Percentiles rank a stretch among this genome's conserved stretches.
These are phyloP conservation scores for Lasiosphaeria hispida DNA, from an alignment of 495 filamentous ascomycete genomes.

Conservation along the genomic window DNA sequence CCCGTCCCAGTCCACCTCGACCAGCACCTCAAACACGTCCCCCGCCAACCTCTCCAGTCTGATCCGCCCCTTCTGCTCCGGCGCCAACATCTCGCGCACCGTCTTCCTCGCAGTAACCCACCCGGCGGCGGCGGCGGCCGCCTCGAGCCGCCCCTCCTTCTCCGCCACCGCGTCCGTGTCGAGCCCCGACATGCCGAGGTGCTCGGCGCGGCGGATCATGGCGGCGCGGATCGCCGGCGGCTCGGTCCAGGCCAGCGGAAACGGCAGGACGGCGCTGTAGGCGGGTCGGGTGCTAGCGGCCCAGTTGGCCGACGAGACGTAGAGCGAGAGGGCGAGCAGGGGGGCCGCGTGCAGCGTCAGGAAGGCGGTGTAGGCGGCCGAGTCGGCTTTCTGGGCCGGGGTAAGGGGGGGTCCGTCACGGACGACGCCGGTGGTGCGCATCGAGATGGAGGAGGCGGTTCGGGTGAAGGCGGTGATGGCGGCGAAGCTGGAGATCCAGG, in stretches of 20 bases:
- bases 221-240: slow-evolving; percentile 63
- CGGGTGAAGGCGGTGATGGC: slow-evolving; percentile 67
- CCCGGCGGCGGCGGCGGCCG: slow-evolving; percentile 28
- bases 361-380: slow-evolving; percentile 68
- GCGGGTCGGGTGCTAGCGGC: slow-evolving; percentile 66
- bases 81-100: slow-evolving; percentile 34
- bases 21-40: slow-evolving; percentile 67
- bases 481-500: slow-evolving; percentile 67
- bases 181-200: slow-evolving; percentile 60
- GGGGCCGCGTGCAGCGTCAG: slow-evolving; percentile 60
- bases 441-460: slow-evolving; percentile 52
- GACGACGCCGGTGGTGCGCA: slow-evolving; percentile 40
- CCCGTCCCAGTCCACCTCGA: slow-evolving; percentile 52
- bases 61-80: slow-evolving; percentile 59
- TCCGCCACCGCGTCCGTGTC: slow-evolving; percentile 44
- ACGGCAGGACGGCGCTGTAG: slow-evolving; percentile 71
- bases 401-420: slow-evolving; percentile 44
- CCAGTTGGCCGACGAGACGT: slow-evolving; percentile 86
- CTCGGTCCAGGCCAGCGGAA: slow-evolving; percentile 79
- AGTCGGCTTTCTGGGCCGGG: slow-evolving; percentile 56
- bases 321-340: slow-evolving; percentile 78
- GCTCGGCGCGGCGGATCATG: slow-evolving; percentile 66
- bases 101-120: slow-evolving; percentile 26
- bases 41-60: slow-evolving; percentile 64
- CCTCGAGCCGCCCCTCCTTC: slow-evolving; percentile 29